Evolutionary conservation across 495 filamentous ascomycete species (phyloP).

Genomic region (Melanomma pulvis-pyrius): DNA sequence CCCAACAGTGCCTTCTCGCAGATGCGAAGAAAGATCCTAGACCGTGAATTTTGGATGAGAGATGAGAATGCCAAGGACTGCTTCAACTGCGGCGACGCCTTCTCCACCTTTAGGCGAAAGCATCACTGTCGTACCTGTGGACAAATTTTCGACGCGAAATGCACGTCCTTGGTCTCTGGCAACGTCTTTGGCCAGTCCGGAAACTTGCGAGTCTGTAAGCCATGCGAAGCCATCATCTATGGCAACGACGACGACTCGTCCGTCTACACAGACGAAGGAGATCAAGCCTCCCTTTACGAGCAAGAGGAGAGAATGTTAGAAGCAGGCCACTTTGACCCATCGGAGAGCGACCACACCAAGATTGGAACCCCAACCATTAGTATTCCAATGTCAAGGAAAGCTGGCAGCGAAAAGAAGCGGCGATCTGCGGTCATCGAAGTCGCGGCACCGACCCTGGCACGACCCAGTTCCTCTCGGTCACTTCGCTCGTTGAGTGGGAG

Average conservation of each 20-base stretch:
- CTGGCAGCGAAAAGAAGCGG: slow-evolving; percentile 77
- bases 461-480: slow-evolving; percentile 92
- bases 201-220: slow-evolving; percentile 86
- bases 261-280: slow-evolving; percentile 73
- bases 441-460: slow-evolving; percentile 68
- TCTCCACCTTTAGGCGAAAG: slow-evolving; percentile 91
- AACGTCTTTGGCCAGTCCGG: slow-evolving; percentile 84
- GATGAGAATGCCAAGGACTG: slow-evolving; percentile 98
- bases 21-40: slow-evolving; percentile 80
- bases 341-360: slow-evolving; percentile 42
- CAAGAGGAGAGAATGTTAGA: slow-evolving; percentile 11
- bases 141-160: slow-evolving; percentile 97
- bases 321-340: slow-evolving; percentile 20
- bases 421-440: slow-evolving; percentile 92
- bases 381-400: slow-evolving; percentile 65
- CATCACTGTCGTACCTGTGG: slow-evolving; percentile 95
- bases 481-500: slow-evolving; percentile 71
- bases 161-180: slow-evolving; percentile 85
- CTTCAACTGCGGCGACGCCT: slow-evolving; percentile 85
- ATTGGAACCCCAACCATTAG: slow-evolving; percentile 48
- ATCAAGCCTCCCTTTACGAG: slow-evolving; percentile 35
- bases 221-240: slow-evolving; percentile 91
- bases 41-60: slow-evolving; percentile 98
- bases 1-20: slow-evolving; percentile 66
- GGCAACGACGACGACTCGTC: slow-evolving; percentile 88